Base-by-base conservation (phyloP, 768 basidiomycete species). In the Pulveroboletus sp. region DNA sequence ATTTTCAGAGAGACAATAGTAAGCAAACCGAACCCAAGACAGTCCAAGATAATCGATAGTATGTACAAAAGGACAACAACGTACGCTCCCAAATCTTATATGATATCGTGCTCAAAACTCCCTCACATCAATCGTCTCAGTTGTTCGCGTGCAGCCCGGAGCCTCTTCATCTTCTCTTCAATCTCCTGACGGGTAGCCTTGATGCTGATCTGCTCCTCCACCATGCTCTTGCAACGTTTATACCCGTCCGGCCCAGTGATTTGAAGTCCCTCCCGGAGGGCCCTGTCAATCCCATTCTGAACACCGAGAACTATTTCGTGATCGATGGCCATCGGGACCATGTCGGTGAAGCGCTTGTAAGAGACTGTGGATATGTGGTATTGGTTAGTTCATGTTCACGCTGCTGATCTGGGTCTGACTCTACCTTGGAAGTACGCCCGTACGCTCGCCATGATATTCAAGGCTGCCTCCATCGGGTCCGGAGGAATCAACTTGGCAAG, bases 391-490 rank as follows among this genome's bases (percentile, higher is more conserved):
- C 20, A 10, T 23, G 21, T 17, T 16, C 36, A 43, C 23, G 25
- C 3, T 5, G 4, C 4, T 8, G 10, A 8, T 37, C 2, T 21
- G 11, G 25, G 7, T 24, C 29, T n/a, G 34, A 31, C 38, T 25
- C n/a, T 57, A 85, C 87, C 86, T 73, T 87, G 83, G 63, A 87
- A 88, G 54, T 88, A 87, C 0, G 82, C 85, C 5, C 84, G 72
- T 2, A 87, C 83, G 47, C 81, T 76, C 0, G 84, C 83, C 84
- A 89, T 87, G 56, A 88, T 84, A 4, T 65, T 56, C 16, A 88
- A 55, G 0, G 81, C 81, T 0, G 76, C 73, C 32, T 81, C 82
- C 71, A 73, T 75, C 2, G 66, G 66, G 50, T 85, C 82, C 0
- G 70, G 48, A 0, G 78, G 74, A 4, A 82, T 68, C 0, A 87